These are phyloP conservation scores for Solanum tacnaense DNA, from an alignment of 257 asterid genomes.

Conservation along the genomic window DNA sequence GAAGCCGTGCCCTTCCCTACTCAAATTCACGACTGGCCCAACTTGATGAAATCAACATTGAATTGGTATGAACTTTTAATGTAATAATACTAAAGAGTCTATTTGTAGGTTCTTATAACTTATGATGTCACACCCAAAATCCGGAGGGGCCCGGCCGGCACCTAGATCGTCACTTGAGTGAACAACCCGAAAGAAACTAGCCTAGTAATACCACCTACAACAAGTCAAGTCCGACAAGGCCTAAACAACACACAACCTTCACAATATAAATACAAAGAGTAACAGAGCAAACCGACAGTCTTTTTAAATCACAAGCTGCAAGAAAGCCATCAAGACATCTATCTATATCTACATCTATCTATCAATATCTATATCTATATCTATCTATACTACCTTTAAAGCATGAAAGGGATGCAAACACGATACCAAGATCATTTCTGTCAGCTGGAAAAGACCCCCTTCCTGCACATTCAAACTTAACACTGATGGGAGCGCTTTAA, in stretches of 20 bases:
- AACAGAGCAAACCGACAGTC: not conserved
- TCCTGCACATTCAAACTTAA: no score
- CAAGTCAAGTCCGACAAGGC: not conserved
- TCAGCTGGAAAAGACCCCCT: no score
- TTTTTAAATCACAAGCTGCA: no score
- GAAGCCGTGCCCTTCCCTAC: not conserved
- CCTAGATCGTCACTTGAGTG: not conserved
- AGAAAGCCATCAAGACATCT: no score
- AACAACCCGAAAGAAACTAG: not conserved
- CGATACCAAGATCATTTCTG: no score
- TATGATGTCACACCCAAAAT: not conserved
- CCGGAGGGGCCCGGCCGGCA: not conserved
- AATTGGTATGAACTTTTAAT: not conserved
- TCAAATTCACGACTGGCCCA: not conserved
- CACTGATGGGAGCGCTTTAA: no score
- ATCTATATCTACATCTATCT: no score
- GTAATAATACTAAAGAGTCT: not conserved
- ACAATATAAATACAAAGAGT: not conserved
- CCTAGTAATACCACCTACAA: not conserved
- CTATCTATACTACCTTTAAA: no score
- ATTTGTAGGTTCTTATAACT: not conserved
- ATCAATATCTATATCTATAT: no score
- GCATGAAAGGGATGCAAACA: no score
- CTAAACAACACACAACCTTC: not conserved
- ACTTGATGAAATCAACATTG: not conserved